Percentiles rank a stretch among this genome's conserved stretches.
Conservation (phyloP, 108 stramenopile genomes). For the Seminavis robusta region DNA sequence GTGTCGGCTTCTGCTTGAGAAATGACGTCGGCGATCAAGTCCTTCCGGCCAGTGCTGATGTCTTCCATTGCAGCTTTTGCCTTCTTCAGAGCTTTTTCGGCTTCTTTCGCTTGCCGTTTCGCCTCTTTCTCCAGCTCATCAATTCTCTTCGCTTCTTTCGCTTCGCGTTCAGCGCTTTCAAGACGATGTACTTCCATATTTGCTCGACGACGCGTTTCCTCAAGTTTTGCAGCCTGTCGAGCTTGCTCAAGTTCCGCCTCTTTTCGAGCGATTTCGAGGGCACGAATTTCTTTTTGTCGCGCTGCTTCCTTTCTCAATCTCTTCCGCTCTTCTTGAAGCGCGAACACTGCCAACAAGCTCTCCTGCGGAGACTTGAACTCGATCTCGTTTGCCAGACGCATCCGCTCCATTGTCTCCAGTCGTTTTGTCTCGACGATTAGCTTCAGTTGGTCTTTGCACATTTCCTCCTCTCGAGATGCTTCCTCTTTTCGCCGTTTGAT, state of each 20-base stretch:
- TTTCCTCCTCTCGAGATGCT: too few relatives aligned
- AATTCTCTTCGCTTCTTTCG: background rate
- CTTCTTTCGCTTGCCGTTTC: slow-evolving; percentile 8
- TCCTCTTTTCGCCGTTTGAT: background rate
- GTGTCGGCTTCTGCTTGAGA: slow-evolving; percentile 28
- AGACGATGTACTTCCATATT: slow-evolving; percentile 12
- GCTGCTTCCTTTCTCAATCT: background rate
- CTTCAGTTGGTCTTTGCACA: too few relatives aligned
- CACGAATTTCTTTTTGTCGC: too few relatives aligned
- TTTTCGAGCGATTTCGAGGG: too few relatives aligned
- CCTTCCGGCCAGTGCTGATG: slow-evolving; percentile 8
- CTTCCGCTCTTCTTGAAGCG: slow-evolving; percentile 1
- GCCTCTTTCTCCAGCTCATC: slow-evolving; percentile 12
- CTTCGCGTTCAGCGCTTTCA: slow-evolving; percentile 1
- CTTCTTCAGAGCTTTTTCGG: slow-evolving; percentile 27
- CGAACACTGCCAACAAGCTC: too few relatives aligned
- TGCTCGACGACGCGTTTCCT: too few relatives aligned
- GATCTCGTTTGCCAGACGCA: too few relatives aligned
- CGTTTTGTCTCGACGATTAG: background rate
- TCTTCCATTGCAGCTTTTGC: slow-evolving; percentile 28
- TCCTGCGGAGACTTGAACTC: too few relatives aligned
- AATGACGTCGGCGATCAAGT: slow-evolving; percentile 30
- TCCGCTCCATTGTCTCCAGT: background rate
- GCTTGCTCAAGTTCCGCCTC: too few relatives aligned
- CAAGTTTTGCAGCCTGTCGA: background rate